Conservation (phyloP, 1,284 basidiomycete species). For the Butyriboletus appendiculatus region DNA sequence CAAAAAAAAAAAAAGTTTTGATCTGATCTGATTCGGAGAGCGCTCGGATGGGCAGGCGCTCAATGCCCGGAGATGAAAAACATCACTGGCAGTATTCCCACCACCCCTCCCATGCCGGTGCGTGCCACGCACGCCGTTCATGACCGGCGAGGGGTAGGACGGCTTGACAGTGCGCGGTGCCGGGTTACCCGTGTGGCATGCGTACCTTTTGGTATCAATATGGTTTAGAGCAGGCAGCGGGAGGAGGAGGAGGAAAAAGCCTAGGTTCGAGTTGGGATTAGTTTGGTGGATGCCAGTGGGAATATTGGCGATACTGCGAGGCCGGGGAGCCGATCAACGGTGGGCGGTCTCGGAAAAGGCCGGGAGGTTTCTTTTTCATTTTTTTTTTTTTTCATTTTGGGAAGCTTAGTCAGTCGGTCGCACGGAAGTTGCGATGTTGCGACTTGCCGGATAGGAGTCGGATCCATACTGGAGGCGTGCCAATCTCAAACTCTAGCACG, state of each 20-base stretch:
- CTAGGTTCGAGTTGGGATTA: background rate
- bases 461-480: too few relatives aligned
- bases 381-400: too few relatives aligned
- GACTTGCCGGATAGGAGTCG: too few relatives aligned
- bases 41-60: background rate
- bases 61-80: background rate
- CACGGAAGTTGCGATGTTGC: background rate
- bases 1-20: background rate
- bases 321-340: background rate
- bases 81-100: too few relatives aligned
- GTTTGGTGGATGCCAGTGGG: background rate
- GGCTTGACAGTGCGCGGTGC: background rate
- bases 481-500: background rate
- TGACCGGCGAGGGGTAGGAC: background rate
- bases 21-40: slow-evolving; percentile 3
- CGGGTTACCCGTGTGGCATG: too few relatives aligned
- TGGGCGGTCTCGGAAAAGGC: background rate
- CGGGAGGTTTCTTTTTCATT: background rate
- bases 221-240: too few relatives aligned
- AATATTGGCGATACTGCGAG: background rate
- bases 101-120: too few relatives aligned
- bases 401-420: background rate
- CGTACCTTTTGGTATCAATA: background rate
- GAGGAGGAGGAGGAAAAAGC: too few relatives aligned
- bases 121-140: background rate